phyloP scores from a whole-genome alignment of 176 grass and related monocot genomes.

The Juncus inflexus region DNA sequence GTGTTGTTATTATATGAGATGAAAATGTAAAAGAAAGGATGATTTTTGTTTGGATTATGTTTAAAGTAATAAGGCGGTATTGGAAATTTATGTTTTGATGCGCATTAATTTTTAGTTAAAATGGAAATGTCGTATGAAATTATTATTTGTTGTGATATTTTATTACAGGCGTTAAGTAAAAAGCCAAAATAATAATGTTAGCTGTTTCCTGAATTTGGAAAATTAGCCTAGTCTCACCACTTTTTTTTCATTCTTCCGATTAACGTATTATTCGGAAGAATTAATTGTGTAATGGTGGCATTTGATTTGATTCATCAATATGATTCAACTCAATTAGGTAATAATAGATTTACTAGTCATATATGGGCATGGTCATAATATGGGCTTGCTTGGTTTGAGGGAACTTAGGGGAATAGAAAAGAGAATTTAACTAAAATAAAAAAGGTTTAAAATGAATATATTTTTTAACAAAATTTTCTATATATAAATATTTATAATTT shows the following conservation, averaged over 20 bases:
- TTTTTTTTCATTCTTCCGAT: not conserved
- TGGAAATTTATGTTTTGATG: not conserved
- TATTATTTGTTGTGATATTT: not conserved
- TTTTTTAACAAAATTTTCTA: no score
- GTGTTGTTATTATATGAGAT: conserved; percentile 2
- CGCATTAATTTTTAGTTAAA: conserved; percentile 1
- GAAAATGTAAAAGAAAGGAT: not conserved
- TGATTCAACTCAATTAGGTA: conserved; percentile 2
- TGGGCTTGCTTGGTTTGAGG: no score
- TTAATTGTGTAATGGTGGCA: no score
- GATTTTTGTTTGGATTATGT: not conserved
- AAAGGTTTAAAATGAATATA: no score
- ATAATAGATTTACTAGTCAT: not conserved
- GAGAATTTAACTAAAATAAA: no score
- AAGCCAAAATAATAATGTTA: not conserved
- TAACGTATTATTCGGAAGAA: no score
- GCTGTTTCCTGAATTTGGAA: not conserved
- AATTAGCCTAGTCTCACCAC: not conserved
- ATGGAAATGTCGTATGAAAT: conserved; percentile 3
- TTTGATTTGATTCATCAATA: no score
- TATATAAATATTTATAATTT: no score
- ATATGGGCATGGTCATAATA: no score
- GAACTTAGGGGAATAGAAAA: no score
- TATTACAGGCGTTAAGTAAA: not conserved
- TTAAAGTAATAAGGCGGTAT: conserved; percentile 1